A percentile compares a stretch with the other conserved stretches of the same genome.
Conservation (phyloP, 805 yeast species). For the Saccharomycopsis synnaedendra region DNA sequence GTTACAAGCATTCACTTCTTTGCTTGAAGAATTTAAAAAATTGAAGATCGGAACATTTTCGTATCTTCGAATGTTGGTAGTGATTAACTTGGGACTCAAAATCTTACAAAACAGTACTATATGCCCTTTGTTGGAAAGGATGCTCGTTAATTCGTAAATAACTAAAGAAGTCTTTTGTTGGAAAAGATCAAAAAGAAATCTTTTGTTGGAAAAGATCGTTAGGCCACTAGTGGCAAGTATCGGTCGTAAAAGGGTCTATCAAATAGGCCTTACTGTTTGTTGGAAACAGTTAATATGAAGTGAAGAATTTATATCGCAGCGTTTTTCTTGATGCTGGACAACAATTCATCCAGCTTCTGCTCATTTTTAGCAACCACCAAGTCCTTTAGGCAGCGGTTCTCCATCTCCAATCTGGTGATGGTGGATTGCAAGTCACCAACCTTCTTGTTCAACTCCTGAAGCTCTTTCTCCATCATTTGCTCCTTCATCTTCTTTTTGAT, state of each 20-base stretch:
- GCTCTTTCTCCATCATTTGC: conserved; percentile 74
- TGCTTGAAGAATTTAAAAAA: too few species aligned
- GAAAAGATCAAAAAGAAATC: background rate
- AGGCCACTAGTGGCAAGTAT: too few species aligned
- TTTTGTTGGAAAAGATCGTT: background rate
- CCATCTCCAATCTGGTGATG: conserved; percentile 84
- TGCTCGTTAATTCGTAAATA: background rate
- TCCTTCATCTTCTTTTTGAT: conserved; percentile 86
- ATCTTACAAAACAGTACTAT: too few species aligned
- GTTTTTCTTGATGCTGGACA: conserved; percentile 27
- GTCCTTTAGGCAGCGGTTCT: conserved; percentile 73
- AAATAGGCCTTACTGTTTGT: background rate
- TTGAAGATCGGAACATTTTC: too few species aligned
- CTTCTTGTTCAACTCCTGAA: conserved; percentile 61
- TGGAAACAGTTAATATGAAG: background rate
- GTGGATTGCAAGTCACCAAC: conserved; percentile 57
- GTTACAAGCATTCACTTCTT: too few species aligned
- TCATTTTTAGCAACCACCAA: conserved; percentile 74
- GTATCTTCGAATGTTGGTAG: too few species aligned
- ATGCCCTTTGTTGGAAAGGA: too few species aligned
- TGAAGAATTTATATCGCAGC: conserved; percentile 14
- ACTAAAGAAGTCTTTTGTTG: background rate
- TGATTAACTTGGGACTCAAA: too few species aligned
- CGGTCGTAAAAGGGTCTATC: background rate
- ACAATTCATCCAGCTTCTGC: conserved; percentile 25